Evolutionary conservation across 2,329 filamentous ascomycete species (phyloP).

Genomic region (Plenodomus lindquistii): DNA sequence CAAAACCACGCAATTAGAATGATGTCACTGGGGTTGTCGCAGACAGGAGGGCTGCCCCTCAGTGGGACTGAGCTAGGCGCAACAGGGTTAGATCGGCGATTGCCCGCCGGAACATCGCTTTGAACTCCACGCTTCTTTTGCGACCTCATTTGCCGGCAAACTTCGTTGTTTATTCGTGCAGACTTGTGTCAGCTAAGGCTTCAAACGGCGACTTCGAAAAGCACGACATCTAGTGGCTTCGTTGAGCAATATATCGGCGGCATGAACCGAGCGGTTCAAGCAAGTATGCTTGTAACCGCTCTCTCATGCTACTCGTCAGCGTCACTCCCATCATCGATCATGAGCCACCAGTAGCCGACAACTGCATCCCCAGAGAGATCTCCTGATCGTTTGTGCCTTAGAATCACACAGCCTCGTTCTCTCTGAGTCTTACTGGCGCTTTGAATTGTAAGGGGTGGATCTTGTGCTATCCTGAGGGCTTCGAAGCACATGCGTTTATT

Average conservation of each 20-base stretch:
- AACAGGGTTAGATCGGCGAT: conserved; percentile 7
- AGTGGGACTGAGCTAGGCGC: conserved; percentile 8
- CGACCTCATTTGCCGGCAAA: not conserved
- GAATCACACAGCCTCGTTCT: too few species aligned
- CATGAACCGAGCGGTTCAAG: not conserved
- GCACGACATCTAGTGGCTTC: conserved; percentile 22
- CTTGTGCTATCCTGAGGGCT: too few species aligned
- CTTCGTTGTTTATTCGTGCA: not conserved
- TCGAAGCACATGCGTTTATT: too few species aligned
- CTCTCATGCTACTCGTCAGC: not conserved
- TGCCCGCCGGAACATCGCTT: conserved; percentile 16
- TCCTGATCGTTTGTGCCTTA: too few species aligned
- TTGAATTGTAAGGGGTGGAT: too few species aligned
- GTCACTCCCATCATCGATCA: too few species aligned
- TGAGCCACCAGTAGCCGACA: too few species aligned
- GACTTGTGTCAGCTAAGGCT: not conserved
- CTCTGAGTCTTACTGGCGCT: too few species aligned
- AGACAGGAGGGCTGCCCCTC: conserved; percentile 13
- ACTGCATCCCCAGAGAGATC: too few species aligned
- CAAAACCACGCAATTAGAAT: conserved; percentile 1
- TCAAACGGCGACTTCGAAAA: conserved; percentile 6
- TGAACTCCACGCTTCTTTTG: not conserved
- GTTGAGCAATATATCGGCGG: conserved; percentile 9
- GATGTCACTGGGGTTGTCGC: conserved; percentile 15
- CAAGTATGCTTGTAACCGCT: not conserved